phyloP scores from a whole-genome alignment of 108 stramenopile species.

The Bacterosira constricta region DNA sequence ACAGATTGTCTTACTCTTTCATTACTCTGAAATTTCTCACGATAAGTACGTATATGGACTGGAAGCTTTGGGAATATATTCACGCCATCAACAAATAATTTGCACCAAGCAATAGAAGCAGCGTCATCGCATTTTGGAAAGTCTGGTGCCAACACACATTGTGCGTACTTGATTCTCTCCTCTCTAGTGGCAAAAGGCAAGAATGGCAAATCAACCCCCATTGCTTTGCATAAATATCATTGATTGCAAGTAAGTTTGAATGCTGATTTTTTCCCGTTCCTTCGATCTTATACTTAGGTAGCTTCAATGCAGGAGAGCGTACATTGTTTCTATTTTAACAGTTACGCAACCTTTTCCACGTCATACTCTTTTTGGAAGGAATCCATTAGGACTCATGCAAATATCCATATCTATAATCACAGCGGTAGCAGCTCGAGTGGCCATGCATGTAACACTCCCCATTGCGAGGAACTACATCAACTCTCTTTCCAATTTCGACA shows the following conservation, averaged over 20 bases:
- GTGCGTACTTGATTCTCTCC: background rate
- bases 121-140: conserved; percentile 7
- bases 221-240: conserved; percentile 9
- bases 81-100: conserved; percentile 27
- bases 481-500: no score
- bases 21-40: conserved; percentile 2
- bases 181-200: conserved; percentile 8
- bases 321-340: no score
- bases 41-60: conserved; percentile 13
- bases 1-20: conserved; percentile 1
- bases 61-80: conserved; percentile 32
- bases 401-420: no score
- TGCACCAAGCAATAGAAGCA: conserved; percentile 26
- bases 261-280: conserved; percentile 7
- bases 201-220: conserved; percentile 5
- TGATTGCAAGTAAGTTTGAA: conserved; percentile 22
- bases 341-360: no score
- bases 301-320: no score
- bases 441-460: no score
- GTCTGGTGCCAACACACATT: background rate
- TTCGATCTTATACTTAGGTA: no score
- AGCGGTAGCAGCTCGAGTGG: no score
- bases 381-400: no score
- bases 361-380: no score
- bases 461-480: no score